Evolutionary conservation across 345 rosid species (phyloP).

Genomic region (Rhodamnia argentea): DNA sequence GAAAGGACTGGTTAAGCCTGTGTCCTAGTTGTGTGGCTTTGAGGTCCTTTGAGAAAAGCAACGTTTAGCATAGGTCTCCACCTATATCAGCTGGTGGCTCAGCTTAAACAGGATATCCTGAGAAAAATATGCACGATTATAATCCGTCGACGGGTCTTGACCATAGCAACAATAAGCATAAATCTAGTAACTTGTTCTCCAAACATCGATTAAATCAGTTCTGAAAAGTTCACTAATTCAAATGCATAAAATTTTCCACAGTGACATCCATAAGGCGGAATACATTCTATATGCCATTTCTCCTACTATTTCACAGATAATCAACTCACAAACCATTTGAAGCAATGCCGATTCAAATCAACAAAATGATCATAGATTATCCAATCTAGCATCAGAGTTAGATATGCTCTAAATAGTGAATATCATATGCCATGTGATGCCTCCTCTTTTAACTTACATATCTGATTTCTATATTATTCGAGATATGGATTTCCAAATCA

Average conservation of each 20-base stretch:
- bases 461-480: neutral
- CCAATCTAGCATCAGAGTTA: neutral
- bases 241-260: too few species aligned
- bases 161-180: neutral
- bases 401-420: neutral
- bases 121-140: neutral
- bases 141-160: neutral
- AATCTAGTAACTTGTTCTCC: neutral
- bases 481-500: neutral
- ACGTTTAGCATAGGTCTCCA: neutral
- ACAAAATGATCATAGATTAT: neutral
- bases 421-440: neutral
- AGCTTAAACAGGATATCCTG: neutral
- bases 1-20: neutral
- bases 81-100: neutral
- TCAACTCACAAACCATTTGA: too few species aligned
- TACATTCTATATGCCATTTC: too few species aligned
- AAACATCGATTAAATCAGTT: too few species aligned
- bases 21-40: neutral
- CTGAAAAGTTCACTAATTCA: too few species aligned
- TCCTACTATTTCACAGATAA: too few species aligned
- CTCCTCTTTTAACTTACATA: neutral
- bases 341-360: neutral
- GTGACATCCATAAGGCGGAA: too few species aligned
- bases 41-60: neutral